Evolutionary conservation across 225 moss, liverwort and hornwort species (phyloP), one percentile per base, ranked within the genome.

Genomic region (Straminergon stramineum): DNA sequence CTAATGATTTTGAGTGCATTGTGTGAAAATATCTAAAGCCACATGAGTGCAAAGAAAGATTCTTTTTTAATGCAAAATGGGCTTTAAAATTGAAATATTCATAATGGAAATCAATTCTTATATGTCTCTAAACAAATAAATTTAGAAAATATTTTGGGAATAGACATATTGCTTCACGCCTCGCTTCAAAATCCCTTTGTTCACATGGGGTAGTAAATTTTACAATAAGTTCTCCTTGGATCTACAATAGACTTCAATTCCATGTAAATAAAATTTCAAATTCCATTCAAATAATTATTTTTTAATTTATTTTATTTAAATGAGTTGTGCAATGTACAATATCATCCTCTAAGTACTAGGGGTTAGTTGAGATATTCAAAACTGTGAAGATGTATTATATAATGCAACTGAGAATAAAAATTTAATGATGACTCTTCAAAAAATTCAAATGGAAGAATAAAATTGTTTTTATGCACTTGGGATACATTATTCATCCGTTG

Each of bases 281-380:
- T 37, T 37, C 21, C 35, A 37, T 69, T 12, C 22, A n/a, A 35
- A n/a, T 13, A n/a, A n/a, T 22, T 35, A 10, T 11, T 35, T 27
- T 19, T 67, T 3, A n/a, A n/a, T n/a, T n/a, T n/a, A n/a, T 35
- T 67, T 35, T 67, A 67, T 67, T 20, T 67, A 20, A 67, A 37
- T 4, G 1, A 68, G 21, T 39, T 13, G 4, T 13, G 14, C 70
- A 70, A 41, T 70, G 8, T 26, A 5, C 15, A 71, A 39, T 39
- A 71, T 26, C 8, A 23, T n/a, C 3, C 10, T 2, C 4, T n/a
- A 4, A 70, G 22, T 7, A n/a, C 22, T 37, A 68, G 10, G 4
- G 4, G 1, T 4, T 68, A n/a, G n/a, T 23, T 4, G 0, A 7
- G 4, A 69, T n/a, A n/a, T n/a, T 0, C 13, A n/a, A n/a, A n/a